Percentiles rank a stretch among this genome's conserved stretches.
Conservation (phyloP, 306 rosid genomes). For the Dicorynia guianensis region DNA sequence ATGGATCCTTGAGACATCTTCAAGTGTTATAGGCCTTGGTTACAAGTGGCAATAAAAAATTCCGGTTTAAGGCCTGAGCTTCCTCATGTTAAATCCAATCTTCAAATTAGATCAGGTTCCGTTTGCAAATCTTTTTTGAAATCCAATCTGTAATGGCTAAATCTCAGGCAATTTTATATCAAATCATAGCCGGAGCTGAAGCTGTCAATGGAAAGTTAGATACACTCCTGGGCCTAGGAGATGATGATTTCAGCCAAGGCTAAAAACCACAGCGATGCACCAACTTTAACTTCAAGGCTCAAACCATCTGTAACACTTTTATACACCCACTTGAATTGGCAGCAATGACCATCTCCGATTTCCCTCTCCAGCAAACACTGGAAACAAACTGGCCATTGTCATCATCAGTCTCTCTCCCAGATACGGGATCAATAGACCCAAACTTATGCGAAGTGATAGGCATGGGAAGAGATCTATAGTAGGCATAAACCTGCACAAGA, state of each 20-base stretch:
- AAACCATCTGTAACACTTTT: constrained; percentile 85
- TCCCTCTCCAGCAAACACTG: constrained; percentile 94
- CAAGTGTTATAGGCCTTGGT: constrained; percentile 34
- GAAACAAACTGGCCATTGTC: constrained; percentile 91
- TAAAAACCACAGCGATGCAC: constrained; percentile 27
- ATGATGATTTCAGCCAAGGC: not conserved
- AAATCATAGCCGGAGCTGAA: constrained; percentile 38
- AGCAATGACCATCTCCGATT: constrained; percentile 81
- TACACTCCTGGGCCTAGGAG: constrained; percentile 29
- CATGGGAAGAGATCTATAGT: constrained; percentile 84
- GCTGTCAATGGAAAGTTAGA: constrained; percentile 33
- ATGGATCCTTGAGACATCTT: constrained; percentile 29
- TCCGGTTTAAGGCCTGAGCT: constrained; percentile 28
- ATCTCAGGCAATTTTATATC: constrained; percentile 27
- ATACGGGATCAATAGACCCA: constrained; percentile 82
- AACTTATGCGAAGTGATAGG: constrained; percentile 84
- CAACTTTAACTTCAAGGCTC: constrained; percentile 36
- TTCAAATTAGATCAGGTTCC: constrained; percentile 21
- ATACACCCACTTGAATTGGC: constrained; percentile 94
- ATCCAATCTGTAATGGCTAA: constrained; percentile 26
- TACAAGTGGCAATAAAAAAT: constrained; percentile 25
- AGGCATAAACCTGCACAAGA: constrained; percentile 75
- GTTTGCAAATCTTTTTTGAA: constrained; percentile 36
- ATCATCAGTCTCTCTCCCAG: constrained; percentile 88
- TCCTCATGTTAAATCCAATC: constrained; percentile 40